phyloP scores from a whole-genome alignment of 306 rosid genomes.

The Cicer bijugum region DNA sequence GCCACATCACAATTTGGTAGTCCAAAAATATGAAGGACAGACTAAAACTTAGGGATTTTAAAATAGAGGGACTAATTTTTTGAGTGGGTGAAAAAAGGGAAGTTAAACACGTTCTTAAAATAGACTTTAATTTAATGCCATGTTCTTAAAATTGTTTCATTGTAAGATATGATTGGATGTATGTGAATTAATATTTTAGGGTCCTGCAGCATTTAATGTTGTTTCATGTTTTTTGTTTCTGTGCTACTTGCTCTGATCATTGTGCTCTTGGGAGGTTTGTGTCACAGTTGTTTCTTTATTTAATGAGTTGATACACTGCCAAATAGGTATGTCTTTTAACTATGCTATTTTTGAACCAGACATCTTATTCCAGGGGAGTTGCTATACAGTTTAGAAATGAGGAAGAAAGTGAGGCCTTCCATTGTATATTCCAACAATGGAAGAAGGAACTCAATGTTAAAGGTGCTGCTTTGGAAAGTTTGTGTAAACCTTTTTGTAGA shows the following conservation, averaged over 20 bases:
- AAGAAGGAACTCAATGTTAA: conserved; percentile 60
- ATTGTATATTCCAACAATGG: conserved; percentile 72
- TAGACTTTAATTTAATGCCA: neutral
- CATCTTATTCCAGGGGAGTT: conserved; percentile 64
- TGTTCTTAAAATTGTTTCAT: neutral
- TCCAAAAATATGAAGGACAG: too few relatives aligned
- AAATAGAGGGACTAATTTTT: too few relatives aligned
- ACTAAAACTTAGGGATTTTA: too few relatives aligned
- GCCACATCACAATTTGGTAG: too few relatives aligned
- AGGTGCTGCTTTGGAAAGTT: conserved; percentile 60
- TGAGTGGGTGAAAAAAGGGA: too few relatives aligned
- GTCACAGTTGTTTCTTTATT: conserved; percentile 10
- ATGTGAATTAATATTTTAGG: neutral
- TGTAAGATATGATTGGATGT: neutral
- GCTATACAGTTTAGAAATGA: conserved; percentile 69
- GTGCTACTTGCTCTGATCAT: neutral
- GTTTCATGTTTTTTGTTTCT: conserved; percentile 26
- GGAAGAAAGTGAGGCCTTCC: conserved; percentile 76
- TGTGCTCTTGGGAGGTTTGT: neutral
- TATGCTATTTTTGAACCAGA: conserved; percentile 58
- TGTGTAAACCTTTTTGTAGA: neutral
- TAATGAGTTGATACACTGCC: conserved; percentile 27
- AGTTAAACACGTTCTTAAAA: too few relatives aligned
- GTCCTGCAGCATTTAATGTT: conserved; percentile 1
- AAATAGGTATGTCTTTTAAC: conserved; percentile 38